Evolutionary conservation across 768 basidiomycete genomes (phyloP), one percentile per base, ranked within the genome.

Genomic region (Lepiota subincarnata): DNA sequence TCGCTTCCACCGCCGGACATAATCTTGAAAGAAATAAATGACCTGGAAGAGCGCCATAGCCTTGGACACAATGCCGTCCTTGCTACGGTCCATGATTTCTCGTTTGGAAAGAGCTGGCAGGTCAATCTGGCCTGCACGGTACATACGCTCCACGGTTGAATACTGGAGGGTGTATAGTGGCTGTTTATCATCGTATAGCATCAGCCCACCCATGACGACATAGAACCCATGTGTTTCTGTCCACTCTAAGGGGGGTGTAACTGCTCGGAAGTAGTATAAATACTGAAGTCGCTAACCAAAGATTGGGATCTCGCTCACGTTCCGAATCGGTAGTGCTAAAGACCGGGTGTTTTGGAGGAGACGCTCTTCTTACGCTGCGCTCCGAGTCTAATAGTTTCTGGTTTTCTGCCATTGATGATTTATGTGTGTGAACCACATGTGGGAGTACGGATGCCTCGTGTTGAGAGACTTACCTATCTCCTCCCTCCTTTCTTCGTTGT

Each of bases 11-110:
- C 52, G 52, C 44, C 52, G 52, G 44, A 47, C 52, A 26, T 53
- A 53, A 20, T 53, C 52, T 37, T 53, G 52, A 16, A 53, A 46
- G 52, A 53, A 53, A 19, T 53, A 53, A 16, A 54, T 34, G 46
- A 54, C 53, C 16, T 54, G 53, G 28, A 47, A 54, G n/a, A 54
- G 53, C 1, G 53, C 53, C 52, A 53, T 53, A n/a, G 44, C 52
- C 40, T 53, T 53, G 52, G 52, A 53, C 22, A 53, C 52, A 37
- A 53, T 46, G 1, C 52, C 52, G 8, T 53, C 52, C 37, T 53
- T 53, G 37, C 52, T 53, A 20, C 52, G 52, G 13, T 53, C 37
- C 52, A 53, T 46, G 10, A 53, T 53, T 45, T 53, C 52, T 19
- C 44, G 34, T 40, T 46, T 45, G 4, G 52, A 53, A 18, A 53